Evolutionary conservation across 2,329 filamentous ascomycete genomes (phyloP).

Genomic region (Fusarium hostae): DNA sequence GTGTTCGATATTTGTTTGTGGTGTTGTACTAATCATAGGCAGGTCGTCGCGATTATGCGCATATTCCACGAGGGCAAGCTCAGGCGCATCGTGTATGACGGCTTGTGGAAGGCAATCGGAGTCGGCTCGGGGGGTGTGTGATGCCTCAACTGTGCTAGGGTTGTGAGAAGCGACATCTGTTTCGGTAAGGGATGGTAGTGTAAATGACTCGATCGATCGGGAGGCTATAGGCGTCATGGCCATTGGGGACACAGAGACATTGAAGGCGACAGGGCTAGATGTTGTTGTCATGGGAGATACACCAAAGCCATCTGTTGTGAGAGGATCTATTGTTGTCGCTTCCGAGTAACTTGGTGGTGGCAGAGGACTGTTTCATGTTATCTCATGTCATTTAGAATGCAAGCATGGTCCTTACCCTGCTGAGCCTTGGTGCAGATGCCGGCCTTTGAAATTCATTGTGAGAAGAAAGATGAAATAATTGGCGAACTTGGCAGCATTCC

Average conservation of each 20-base stretch:
- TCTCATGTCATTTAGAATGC: rapidly evolving
- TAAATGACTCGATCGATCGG: neutral
- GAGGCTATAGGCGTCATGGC: neutral
- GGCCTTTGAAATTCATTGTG: neutral
- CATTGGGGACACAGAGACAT: neutral
- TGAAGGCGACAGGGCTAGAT: neutral
- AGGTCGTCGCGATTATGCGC: neutral
- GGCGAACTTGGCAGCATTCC: neutral
- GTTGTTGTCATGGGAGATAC: neutral
- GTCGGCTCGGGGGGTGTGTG: neutral
- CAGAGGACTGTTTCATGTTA: neutral
- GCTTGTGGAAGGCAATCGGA: neutral
- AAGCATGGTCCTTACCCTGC: neutral
- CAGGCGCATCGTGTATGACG: neutral
- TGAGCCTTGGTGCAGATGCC: neutral
- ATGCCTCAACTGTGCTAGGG: neutral
- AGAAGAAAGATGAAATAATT: no score
- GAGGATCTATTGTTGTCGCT: neutral
- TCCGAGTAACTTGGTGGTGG: neutral
- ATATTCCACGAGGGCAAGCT: neutral
- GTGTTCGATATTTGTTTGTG: neutral
- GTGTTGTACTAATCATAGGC: neutral
- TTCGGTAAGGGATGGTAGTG: neutral
- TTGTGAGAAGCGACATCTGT: neutral
- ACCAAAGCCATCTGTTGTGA: neutral